Base-by-base conservation (phyloP, 768 basidiomycete species). In the Phylloporus sp. region DNA sequence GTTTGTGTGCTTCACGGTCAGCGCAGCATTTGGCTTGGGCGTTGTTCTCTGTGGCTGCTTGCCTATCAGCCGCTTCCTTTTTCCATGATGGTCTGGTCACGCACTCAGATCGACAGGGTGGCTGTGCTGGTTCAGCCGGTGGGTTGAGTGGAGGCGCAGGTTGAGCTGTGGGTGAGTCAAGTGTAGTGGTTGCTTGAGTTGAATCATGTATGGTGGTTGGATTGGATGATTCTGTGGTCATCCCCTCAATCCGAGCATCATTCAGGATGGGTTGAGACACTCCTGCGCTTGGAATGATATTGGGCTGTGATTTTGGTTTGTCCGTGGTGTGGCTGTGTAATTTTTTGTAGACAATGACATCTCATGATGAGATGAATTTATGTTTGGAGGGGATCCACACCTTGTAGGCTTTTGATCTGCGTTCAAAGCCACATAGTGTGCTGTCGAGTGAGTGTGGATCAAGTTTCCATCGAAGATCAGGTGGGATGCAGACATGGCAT, bases 361-460 rank as follows among this genome's bases (percentile, higher is more conserved):
- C 38, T 9, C 21, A 3, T 0, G 42, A 52, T 4, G 14, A 27
- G 15, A 49, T 28, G 17, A 55, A 55, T 14, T 42, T 44, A 2
- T 35, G 45, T n/a, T 39, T 54, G 0, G 15, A 34, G 1, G 27
- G 32, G 1, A 45, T 15, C 24, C 52, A 38, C 3, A 56, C 38
- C 13, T 46, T 38, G 32, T 54, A 56, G 0, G 46, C 52, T 15
- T 56, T 54, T 2, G 28, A 39, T 7, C 48, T 42, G 7, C 11
- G n/a, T 0, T 42, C 26, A 4, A 46, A 50, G 1, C 44, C 40
- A 14, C 46, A 47, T 1, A 55, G 17, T 0, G 48, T 20, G 0
- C 44, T 46, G 3, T 52, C 21, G 3, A 35, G 6, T 2, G 57
- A 58, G 13, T 53, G 50, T 0, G 53, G 34, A 10, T 49, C 45